These are phyloP conservation scores for Barbatosphaeria neglecta DNA, from an alignment of 495 filamentous ascomycete genomes.

Conservation along the genomic window DNA sequence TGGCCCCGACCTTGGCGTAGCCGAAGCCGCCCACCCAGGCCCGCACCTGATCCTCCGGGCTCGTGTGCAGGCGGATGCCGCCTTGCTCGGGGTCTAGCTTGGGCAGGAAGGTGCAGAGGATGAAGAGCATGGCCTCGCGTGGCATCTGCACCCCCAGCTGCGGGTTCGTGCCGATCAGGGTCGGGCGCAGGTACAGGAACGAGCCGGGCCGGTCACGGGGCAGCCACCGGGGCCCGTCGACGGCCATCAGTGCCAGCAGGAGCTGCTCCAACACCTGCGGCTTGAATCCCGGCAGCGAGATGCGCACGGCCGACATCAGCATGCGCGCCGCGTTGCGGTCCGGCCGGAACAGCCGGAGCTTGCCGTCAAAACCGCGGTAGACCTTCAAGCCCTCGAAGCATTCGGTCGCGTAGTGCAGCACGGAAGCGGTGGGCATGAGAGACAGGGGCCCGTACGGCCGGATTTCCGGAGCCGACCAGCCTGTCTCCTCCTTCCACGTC, in stretches of 20 bases:
- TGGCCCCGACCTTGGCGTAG: constrained; percentile 81
- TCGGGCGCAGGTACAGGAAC: constrained; percentile 72
- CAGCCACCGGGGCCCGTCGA: constrained; percentile 69
- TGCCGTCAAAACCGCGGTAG: constrained; percentile 73
- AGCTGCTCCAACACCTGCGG: constrained; percentile 61
- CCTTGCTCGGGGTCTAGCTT: constrained; percentile 38
- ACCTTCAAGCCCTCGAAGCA: constrained; percentile 89
- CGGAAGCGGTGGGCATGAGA: constrained; percentile 75
- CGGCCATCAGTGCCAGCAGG: constrained; percentile 55
- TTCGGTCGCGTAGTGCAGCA: constrained; percentile 82
- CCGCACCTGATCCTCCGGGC: constrained; percentile 62
- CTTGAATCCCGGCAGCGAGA: constrained; percentile 67
- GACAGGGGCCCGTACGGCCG: constrained; percentile 69
- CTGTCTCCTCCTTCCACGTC: constrained; percentile 51
- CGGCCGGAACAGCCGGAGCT: constrained; percentile 77
- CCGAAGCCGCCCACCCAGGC: constrained; percentile 92
- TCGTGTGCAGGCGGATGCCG: constrained; percentile 69
- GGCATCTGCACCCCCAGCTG: constrained; percentile 75
- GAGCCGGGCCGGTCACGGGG: constrained; percentile 50
- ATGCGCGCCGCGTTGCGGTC: constrained; percentile 67
- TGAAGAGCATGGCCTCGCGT: constrained; percentile 71
- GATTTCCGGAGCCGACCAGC: constrained; percentile 71
- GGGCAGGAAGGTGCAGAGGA: constrained; percentile 69
- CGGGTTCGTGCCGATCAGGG: constrained; percentile 69
- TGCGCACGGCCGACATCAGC: constrained; percentile 56